Percentiles rank a stretch among this genome's conserved stretches.
Conservation (phyloP, 192 early-diverging fungal species). For the Piromyces sp. region DNA sequence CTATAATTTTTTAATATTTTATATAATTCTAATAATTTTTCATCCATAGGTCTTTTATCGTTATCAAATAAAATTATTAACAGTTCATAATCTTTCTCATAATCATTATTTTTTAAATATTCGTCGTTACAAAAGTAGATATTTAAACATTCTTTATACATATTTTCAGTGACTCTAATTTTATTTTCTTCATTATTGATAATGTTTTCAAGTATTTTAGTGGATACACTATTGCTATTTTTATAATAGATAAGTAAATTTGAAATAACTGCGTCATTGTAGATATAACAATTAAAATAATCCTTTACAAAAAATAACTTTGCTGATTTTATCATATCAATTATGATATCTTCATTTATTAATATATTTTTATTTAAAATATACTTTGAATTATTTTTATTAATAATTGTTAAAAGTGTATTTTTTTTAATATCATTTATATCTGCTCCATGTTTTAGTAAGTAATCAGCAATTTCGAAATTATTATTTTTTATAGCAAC, state of each 20-base stretch:
- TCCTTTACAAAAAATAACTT: neutral
- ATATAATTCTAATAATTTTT: neutral
- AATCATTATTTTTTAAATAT: neutral
- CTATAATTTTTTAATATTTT: neutral
- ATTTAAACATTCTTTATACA: neutral
- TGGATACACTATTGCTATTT: neutral
- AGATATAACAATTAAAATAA: neutral
- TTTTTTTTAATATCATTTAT: neutral
- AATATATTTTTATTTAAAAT: neutral
- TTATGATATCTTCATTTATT: neutral
- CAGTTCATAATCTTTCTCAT: neutral
- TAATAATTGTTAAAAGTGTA: neutral
- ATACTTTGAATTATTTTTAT: neutral
- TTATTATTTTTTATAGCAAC: neutral
- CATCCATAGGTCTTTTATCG: neutral
- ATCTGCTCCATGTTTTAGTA: neutral
- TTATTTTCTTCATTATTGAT: neutral
- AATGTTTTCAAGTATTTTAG: neutral
- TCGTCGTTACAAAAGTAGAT: neutral
- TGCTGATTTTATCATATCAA: neutral
- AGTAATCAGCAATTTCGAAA: neutral
- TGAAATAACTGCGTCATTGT: neutral
- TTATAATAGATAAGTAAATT: neutral
- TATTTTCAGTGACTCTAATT: neutral
- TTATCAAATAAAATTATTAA: neutral